Conservation (phyloP, 768 basidiomycete species). For the Xanthoconium purpureum region DNA sequence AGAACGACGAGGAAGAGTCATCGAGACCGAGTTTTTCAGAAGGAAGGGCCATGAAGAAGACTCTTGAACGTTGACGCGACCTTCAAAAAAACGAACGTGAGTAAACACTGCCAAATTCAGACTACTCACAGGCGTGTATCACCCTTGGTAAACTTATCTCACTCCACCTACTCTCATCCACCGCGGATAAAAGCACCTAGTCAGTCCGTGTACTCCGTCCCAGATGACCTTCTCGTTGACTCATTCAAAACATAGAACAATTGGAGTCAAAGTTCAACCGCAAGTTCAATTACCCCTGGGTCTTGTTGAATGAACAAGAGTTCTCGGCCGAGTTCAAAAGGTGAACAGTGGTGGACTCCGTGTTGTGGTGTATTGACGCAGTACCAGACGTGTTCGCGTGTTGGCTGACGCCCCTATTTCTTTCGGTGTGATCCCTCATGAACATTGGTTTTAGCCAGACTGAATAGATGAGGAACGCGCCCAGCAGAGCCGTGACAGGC, state of each 20-base stretch:
- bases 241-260: slow-evolving; percentile 46
- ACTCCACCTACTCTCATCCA: not conserved
- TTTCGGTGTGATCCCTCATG: slow-evolving; percentile 56
- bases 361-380: slow-evolving; percentile 12
- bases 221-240: slow-evolving; percentile 27
- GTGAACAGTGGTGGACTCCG: slow-evolving; percentile 16
- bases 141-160: no score
- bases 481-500: slow-evolving; percentile 44
- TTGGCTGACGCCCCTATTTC: slow-evolving; percentile 42
- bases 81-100: slow-evolving; percentile 36
- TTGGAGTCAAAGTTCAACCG: slow-evolving; percentile 60
- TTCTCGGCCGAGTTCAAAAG: slow-evolving; percentile 55
- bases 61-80: slow-evolving; percentile 6
- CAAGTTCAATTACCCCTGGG: slow-evolving; percentile 57
- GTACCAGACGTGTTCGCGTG: slow-evolving; percentile 31
- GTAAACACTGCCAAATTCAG: slow-evolving; percentile 16
- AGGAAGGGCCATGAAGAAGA: slow-evolving; percentile 43
- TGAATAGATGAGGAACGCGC: slow-evolving; percentile 73
- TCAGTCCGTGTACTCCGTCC: not conserved
- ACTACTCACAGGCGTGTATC: no score
- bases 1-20: slow-evolving; percentile 35
- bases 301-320: slow-evolving; percentile 60
- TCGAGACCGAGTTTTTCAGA: slow-evolving; percentile 43
- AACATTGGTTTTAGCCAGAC: slow-evolving; percentile 69
- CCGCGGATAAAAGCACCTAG: no score